Conservation (phyloP, 2,329 filamentous ascomycete genomes). For the Trichoderma sp. region DNA sequence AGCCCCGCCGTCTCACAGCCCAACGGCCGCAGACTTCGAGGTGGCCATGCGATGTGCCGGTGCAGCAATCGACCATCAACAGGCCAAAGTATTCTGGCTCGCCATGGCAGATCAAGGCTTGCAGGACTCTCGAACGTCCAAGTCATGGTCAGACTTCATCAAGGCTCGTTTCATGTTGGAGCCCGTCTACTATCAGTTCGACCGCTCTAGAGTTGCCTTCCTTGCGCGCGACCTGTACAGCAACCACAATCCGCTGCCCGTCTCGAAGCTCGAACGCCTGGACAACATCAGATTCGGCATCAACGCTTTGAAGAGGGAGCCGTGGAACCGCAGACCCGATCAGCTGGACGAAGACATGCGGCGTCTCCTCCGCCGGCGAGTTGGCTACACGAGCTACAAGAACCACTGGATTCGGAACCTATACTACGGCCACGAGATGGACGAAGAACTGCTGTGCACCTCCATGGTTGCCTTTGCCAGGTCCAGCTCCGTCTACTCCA, state of each 20-base stretch:
- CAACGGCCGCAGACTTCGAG: constrained; percentile 43
- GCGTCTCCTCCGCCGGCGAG: constrained; percentile 28
- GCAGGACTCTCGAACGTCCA: constrained; percentile 31
- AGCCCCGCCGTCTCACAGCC: constrained; percentile 23
- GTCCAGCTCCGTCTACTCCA: constrained; percentile 33
- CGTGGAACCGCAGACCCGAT: constrained; percentile 31
- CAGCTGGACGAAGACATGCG: constrained; percentile 27
- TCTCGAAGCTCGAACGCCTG: constrained; percentile 26
- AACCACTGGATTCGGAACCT: constrained; percentile 30
- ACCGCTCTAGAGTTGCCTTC: constrained; percentile 40
- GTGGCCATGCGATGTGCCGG: constrained; percentile 47
- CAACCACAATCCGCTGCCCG: constrained; percentile 18
- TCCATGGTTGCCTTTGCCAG: constrained; percentile 43
- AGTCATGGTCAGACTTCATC: constrained; percentile 45
- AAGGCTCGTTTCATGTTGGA: constrained; percentile 47
- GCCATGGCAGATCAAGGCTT: constrained; percentile 30
- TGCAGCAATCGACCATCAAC: constrained; percentile 38
- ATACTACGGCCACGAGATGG: constrained; percentile 29
- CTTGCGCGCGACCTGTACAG: constrained; percentile 39
- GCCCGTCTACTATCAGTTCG: constrained; percentile 45
- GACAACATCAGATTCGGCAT: constrained; percentile 32
- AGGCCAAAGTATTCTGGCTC: constrained; percentile 37
- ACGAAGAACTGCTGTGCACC: constrained; percentile 41
- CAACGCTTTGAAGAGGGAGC: constrained; percentile 28
- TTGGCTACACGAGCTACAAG: constrained; percentile 27